Conservation (phyloP, 352 stramenopile species). For the Globisporangium alternatum region DNA sequence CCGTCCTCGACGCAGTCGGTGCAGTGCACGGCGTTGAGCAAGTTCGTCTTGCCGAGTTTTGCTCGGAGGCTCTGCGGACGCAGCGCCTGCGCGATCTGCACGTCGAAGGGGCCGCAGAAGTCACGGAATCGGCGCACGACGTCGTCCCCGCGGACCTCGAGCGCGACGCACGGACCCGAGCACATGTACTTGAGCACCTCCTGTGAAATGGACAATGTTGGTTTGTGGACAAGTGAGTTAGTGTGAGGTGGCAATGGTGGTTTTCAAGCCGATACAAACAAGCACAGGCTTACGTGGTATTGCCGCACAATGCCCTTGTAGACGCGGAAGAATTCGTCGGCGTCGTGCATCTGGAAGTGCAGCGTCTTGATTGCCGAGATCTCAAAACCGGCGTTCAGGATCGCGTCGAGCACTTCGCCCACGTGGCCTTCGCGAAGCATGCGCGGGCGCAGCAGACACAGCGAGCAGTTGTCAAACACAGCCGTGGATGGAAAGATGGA, state of each 20-base stretch:
- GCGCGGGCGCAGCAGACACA: slow-evolving; percentile 58
- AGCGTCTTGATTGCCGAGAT: slow-evolving; percentile 88
- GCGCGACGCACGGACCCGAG: slow-evolving; percentile 76
- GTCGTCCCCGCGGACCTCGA: slow-evolving; percentile 89
- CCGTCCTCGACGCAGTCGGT: slow-evolving; percentile 92
- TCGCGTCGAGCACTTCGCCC: slow-evolving; percentile 78
- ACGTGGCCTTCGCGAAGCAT: slow-evolving; percentile 57
- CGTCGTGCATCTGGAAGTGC: slow-evolving; percentile 70
- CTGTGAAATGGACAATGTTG: slow-evolving; percentile 11
- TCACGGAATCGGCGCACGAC: slow-evolving; percentile 76
- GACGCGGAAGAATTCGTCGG: slow-evolving; percentile 91
- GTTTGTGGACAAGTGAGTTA: neutral
- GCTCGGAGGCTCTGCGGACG: slow-evolving; percentile 82
- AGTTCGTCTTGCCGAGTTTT: slow-evolving; percentile 77
- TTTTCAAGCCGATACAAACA: neutral
- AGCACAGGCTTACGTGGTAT: slow-evolving; percentile 52
- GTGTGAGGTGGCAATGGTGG: neutral
- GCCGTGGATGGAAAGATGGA: slow-evolving; percentile 39
- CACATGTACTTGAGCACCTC: slow-evolving; percentile 92
- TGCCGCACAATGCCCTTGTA: slow-evolving; percentile 73
- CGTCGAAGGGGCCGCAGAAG: slow-evolving; percentile 85
- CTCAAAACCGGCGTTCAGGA: slow-evolving; percentile 82
- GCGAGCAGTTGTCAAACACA: slow-evolving; percentile 59
- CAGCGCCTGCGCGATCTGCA: slow-evolving; percentile 88
- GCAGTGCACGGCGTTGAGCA: slow-evolving; percentile 92